These are phyloP conservation scores for Sporothrix variecibatus DNA, from an alignment of 2,329 filamentous ascomycete species.

Conservation along the genomic window DNA sequence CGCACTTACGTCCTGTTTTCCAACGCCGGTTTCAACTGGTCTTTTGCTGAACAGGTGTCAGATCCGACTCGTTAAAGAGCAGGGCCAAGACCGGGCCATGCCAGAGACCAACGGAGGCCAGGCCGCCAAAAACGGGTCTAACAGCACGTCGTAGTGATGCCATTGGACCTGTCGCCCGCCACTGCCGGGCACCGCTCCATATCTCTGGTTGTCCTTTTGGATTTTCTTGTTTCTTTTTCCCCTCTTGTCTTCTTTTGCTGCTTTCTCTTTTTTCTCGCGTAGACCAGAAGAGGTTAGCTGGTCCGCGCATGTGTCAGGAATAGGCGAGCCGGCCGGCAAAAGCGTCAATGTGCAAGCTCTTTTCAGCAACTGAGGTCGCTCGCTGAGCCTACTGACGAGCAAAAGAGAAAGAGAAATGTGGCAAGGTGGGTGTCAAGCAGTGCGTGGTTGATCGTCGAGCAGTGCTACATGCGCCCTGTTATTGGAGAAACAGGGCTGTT, in stretches of 20 bases:
- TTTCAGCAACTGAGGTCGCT: neutral
- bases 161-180: neutral
- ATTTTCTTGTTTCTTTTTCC: too few species aligned
- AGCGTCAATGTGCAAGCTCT: neutral
- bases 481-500: slow-evolving; percentile 1
- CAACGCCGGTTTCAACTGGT: neutral
- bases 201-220: neutral
- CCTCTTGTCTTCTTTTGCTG: neutral
- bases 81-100: neutral
- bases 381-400: too few species aligned
- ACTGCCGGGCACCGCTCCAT: neutral
- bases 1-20: neutral
- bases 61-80: neutral
- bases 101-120: neutral
- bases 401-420: neutral
- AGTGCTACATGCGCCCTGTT: neutral
- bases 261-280: neutral
- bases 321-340: slow-evolving; percentile 13
- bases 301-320: neutral
- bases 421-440: neutral
- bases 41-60: neutral
- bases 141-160: slow-evolving; percentile 10
- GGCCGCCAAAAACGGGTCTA: neutral
- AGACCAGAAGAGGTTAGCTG: neutral
- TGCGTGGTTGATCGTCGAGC: slow-evolving; percentile 1